Base-by-base conservation (phyloP, 441 rosid species). In the Pelargonium fulgidum region DNA sequence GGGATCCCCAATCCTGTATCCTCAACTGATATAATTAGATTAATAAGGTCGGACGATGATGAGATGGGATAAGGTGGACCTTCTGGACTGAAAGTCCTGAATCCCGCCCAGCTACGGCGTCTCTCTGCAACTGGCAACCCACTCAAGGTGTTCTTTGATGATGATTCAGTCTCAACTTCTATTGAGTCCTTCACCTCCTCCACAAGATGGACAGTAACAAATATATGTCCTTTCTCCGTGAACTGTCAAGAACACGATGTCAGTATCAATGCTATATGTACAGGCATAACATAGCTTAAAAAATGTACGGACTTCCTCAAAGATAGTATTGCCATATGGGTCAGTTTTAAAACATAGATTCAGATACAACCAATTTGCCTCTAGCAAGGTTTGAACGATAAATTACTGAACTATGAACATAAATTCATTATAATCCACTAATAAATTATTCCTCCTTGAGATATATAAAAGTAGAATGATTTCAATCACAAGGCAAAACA, bases 1-100 rank as follows among this genome's bases (percentile, higher is more conserved):
- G 88, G 92, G 78, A 93, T 93, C 56, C 97, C 97, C 1, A 86
- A 84, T 9, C 99, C 97, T 22, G 99, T 93, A 73, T 93, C 99
- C 78, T 93, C 97, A 58, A 93, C 95, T 5, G 95, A 84, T 62
- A 93, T 92, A 13, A 93, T 82, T 62, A 93, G 66, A 65, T 72
- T 82, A 63, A 86, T 82, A 73, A 77, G 79, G 75, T 75, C 85
- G 14, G 81, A 68, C 33, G 73, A 80, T 45, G 59, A 52, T 16
- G 59, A 6, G 59, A 14, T 52, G 1, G 59, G 59, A 16, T 81
- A 77, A 12, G 2, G 58, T 48, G 45, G 65, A 48, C 68, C 75
- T 10, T 65, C 65, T 52, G 50, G 65, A 69, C 81, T 48, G 26
- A 78, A 67, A 47, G 69, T 82, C 76, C 70, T 77, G 72, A 91